A percentile compares a stretch with the other conserved stretches of the same genome.
These are phyloP conservation scores for Fusarium multiceps DNA, from an alignment of 2,329 filamentous ascomycete species.

Conservation along the genomic window DNA sequence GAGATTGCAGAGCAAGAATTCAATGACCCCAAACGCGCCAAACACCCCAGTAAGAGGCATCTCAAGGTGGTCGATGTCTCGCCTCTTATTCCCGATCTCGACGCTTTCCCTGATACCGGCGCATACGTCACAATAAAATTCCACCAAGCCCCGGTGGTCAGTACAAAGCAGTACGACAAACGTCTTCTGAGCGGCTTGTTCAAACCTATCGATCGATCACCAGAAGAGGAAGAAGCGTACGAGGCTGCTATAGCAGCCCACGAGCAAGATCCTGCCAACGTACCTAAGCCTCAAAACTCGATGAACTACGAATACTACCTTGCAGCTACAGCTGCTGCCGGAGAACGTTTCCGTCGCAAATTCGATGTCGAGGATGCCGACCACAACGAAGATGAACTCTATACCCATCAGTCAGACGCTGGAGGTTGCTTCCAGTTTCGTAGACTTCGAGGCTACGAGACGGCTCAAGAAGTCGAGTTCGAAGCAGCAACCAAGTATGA, in stretches of 20 bases:
- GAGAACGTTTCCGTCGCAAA: conserved; percentile 67
- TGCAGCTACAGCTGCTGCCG: conserved; percentile 59
- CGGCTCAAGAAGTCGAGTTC: conserved; percentile 66
- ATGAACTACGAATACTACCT: conserved; percentile 77
- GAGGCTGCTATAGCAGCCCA: conserved; percentile 63
- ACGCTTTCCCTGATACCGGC: conserved; percentile 76
- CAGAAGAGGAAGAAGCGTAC: conserved; percentile 65
- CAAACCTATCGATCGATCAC: conserved; percentile 67
- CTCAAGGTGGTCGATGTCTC: conserved; percentile 69
- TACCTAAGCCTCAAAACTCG: conserved; percentile 66
- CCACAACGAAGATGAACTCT: conserved; percentile 64
- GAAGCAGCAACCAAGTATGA: conserved; percentile 70
- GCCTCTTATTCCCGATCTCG: conserved; percentile 72
- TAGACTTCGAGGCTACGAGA: conserved; percentile 73
- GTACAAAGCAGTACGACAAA: conserved; percentile 64
- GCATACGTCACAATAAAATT: conserved; percentile 78
- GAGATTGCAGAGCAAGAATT: conserved; percentile 64
- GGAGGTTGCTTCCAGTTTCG: conserved; percentile 68
- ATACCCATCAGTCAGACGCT: conserved; percentile 62
- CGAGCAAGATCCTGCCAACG: conserved; percentile 66
- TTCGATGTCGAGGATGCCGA: conserved; percentile 69
- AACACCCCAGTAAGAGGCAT: conserved; percentile 68
- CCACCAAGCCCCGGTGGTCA: conserved; percentile 70
- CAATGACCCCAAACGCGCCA: conserved; percentile 64
- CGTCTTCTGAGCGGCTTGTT: conserved; percentile 72